Percentiles rank a stretch among this genome's conserved stretches.
Evolutionary conservation across 768 basidiomycete genomes (phyloP).

Genomic region (Mrakia gelida): DNA sequence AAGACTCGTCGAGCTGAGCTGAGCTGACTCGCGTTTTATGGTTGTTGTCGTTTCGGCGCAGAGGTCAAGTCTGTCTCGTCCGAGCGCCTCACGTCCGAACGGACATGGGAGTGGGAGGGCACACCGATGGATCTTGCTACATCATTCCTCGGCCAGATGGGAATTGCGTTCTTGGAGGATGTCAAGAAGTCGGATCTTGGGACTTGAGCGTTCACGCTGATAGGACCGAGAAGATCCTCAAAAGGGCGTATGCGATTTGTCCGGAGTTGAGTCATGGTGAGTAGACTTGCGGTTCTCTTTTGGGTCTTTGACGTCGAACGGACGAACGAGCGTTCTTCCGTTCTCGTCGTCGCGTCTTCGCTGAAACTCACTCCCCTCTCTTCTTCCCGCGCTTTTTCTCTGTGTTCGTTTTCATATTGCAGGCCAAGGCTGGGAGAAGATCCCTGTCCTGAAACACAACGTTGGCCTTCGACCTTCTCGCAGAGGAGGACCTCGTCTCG

Average conservation of each 20-base stretch:
- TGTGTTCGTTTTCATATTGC: too few species aligned
- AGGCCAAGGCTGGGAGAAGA: slow-evolving; percentile 29
- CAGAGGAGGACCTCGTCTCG: slow-evolving; percentile 17
- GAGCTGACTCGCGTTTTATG: not conserved
- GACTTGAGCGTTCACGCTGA: slow-evolving; percentile 20
- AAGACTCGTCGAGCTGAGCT: not conserved
- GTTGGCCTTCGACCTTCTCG: slow-evolving; percentile 25
- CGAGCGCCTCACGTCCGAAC: slow-evolving; percentile 27
- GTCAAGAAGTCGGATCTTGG: slow-evolving; percentile 27
- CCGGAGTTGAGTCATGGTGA: slow-evolving; percentile 24
- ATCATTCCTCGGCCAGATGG: slow-evolving; percentile 31
- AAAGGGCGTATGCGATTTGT: slow-evolving; percentile 22
- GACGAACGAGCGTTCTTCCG: too few species aligned
- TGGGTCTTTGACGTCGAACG: too few species aligned
- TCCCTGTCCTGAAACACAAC: slow-evolving; percentile 19
- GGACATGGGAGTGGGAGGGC: slow-evolving; percentile 22
- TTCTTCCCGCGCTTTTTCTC: too few species aligned
- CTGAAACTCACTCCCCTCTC: not conserved
- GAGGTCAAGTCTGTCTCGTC: slow-evolving; percentile 26
- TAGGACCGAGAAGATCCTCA: slow-evolving; percentile 26
- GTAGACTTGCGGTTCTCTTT: too few species aligned
- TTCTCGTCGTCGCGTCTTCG: too few species aligned
- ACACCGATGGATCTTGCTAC: slow-evolving; percentile 24
- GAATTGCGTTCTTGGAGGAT: slow-evolving; percentile 25
- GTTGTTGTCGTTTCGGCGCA: not conserved